Evolutionary conservation across 176 grass and related monocot genomes (phyloP).

Genomic region (Dactylis glomerata): DNA sequence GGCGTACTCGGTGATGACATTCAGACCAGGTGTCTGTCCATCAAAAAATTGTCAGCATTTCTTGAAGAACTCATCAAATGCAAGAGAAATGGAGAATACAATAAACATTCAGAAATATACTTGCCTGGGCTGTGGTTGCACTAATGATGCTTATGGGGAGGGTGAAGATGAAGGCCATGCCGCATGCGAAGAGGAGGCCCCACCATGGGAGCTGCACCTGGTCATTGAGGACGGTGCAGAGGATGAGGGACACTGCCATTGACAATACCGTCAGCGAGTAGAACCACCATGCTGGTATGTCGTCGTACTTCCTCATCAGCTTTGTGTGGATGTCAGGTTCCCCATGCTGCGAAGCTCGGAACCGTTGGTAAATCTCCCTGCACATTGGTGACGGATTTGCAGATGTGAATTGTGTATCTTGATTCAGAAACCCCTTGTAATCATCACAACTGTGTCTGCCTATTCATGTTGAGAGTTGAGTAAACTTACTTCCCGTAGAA

Average conservation of each 20-base stretch:
- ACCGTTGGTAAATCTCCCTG: slow-evolving; percentile 79
- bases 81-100: not conserved
- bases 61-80: not conserved
- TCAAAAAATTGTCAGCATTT: not conserved
- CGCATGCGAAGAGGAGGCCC: slow-evolving; percentile 76
- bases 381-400: not conserved
- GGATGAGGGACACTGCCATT: slow-evolving; percentile 42
- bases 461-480: slow-evolving; percentile 1
- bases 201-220: slow-evolving; percentile 80
- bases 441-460: not conserved
- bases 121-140: slow-evolving; percentile 88
- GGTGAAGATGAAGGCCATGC: slow-evolving; percentile 78
- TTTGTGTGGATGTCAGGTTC: slow-evolving; percentile 70
- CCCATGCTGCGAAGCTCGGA: slow-evolving; percentile 41
- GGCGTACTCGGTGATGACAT: slow-evolving; percentile 86
- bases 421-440: not conserved
- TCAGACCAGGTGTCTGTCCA: slow-evolving; percentile 76
- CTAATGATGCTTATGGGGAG: slow-evolving; percentile 82
- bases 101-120: not conserved
- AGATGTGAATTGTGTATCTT: not conserved
- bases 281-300: slow-evolving; percentile 89
- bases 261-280: slow-evolving; percentile 49
- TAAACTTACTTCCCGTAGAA: slow-evolving; percentile 74
- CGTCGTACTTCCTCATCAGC: slow-evolving; percentile 66
- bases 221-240: slow-evolving; percentile 66